Evolutionary conservation across 1,284 basidiomycete genomes (phyloP), one percentile per base, ranked within the genome.

Genomic region (Cerioporus squamosus): DNA sequence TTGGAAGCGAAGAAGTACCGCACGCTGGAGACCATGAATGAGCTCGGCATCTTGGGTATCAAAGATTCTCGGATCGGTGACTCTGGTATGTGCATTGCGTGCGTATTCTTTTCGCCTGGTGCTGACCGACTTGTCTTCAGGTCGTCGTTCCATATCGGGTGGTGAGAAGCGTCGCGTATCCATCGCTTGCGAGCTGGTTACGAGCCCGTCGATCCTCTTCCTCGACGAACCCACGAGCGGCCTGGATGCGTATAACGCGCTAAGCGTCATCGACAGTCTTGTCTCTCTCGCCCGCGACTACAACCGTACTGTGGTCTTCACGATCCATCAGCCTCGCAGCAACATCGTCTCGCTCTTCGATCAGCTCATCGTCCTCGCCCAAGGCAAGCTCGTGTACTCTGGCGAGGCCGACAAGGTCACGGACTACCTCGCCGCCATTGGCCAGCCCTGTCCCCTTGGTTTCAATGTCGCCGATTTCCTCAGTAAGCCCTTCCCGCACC

Each of bases 161-260:
- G 97, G 97, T 17, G 97, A 97, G 80, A 98, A 98, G 79, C 86
- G 95, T 50, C 84, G 95, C 18, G 97, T 96, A 1, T 95, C 93
- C 0, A 98, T 99, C 63, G 97, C 97, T n/a, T 98, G 97, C 72
- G 97, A 98, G 76, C 81, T 99, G 23, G 97, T 98, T 39, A 99
- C 96, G 0, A 94, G 93, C 51, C 96, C 96, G 4, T 95, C 93
- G 0, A 95, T 99, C 57, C 75, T 99, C 45, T 97, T 98, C 81
- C 81, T 98, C 54, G 97, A 99, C 69, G 97, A 99, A 70, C 97
- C 97, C 2, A 98, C 96, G 0, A 95, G 93, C 53, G 95, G 94
- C 57, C 82, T 98, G 38, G 97, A 99, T 69, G 89, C 96, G 0
- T 98, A 89, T 79, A 98, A 98, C 67, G 97, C 97, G 0, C 91